Base-by-base conservation (phyloP, 495 filamentous ascomycete genomes). In the Pseudevernia furfuracea region DNA sequence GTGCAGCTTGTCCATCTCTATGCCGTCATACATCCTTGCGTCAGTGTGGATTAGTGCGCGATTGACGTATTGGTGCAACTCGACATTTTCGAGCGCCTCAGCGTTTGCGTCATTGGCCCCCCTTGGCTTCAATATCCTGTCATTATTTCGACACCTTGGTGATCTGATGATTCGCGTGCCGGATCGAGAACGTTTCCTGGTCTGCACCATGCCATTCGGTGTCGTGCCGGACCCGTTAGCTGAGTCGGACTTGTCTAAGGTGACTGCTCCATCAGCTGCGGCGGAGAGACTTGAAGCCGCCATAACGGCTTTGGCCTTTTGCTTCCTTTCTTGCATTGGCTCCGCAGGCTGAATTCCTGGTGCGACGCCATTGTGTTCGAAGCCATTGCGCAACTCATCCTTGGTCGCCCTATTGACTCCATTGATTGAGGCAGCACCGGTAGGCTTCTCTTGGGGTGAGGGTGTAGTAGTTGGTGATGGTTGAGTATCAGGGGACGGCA, bases 31-130 rank as follows among this genome's bases (percentile, higher is more conserved):
- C 52, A 82, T 76, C 66, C 87, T 76, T 25, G 84, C 84, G 17
- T 84, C 84, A 23, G 83, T 82, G 72, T 93, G 85, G 23, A 88
- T 71, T 58, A 85, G 80, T 70, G 96, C 92, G 71, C 89, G 88
- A 67, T 84, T 84, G 66, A 89, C 83, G 77, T 89, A 93, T 68
- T 90, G 84, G 46, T 92, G 83, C 60, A 96, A 78, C 60, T 88
- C 70, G 34, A 89, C 79, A 68, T 84, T 83, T 19, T 86, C 79
- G 48, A 63, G 52, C 25, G 55, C 65, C 56, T 61, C 62, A 37
- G 59, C 55, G 36, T 68, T 56, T 55, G 41, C 12, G 53, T 65
- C 62, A 59, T 68, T 48, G 59, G 52, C 36, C 21, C 68, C 64
- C 38, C 66, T 44, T 49, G 66, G 59, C 62, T 62, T 64, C 60